phyloP scores from a whole-genome alignment of 805 yeast genomes.

The Zygosaccharomyces bisporus region DNA sequence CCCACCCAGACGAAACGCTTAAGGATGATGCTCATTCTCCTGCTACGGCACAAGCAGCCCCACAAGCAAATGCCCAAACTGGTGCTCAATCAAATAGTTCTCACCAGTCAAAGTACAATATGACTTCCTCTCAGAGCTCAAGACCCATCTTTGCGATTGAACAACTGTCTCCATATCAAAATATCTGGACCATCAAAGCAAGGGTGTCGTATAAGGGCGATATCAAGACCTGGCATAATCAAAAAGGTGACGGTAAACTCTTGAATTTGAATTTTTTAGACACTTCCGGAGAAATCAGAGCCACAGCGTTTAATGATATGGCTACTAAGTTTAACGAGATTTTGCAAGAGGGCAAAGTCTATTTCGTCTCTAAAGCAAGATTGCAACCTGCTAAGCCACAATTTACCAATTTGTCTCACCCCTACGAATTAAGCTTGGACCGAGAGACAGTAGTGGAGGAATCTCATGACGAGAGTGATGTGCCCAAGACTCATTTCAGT shows the following conservation, averaged over 20 bases:
- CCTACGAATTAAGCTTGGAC: slow-evolving; percentile 81
- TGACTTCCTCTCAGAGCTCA: slow-evolving; percentile 29
- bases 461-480: slow-evolving; percentile 54
- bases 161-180: slow-evolving; percentile 86
- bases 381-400: slow-evolving; percentile 81
- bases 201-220: slow-evolving; percentile 87
- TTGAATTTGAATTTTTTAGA: slow-evolving; percentile 86
- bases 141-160: slow-evolving; percentile 68
- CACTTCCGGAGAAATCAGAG: slow-evolving; percentile 93
- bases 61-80: slow-evolving; percentile 8
- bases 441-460: slow-evolving; percentile 73
- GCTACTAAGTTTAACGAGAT: slow-evolving; percentile 75
- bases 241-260: slow-evolving; percentile 83
- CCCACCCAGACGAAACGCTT: slow-evolving; percentile 50
- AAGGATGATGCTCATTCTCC: slow-evolving; percentile 14
- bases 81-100: not conserved
- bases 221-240: slow-evolving; percentile 81
- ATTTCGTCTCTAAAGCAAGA: slow-evolving; percentile 75
- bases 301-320: slow-evolving; percentile 86
- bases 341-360: slow-evolving; percentile 85
- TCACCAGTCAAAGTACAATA: slow-evolving; percentile 2
- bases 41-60: slow-evolving; percentile 4
- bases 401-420: slow-evolving; percentile 78
- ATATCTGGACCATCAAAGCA: slow-evolving; percentile 88
- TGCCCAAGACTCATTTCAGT: slow-evolving; percentile 76